phyloP scores from a whole-genome alignment of 2,329 filamentous ascomycete species.

The Cladosporium sp. region DNA sequence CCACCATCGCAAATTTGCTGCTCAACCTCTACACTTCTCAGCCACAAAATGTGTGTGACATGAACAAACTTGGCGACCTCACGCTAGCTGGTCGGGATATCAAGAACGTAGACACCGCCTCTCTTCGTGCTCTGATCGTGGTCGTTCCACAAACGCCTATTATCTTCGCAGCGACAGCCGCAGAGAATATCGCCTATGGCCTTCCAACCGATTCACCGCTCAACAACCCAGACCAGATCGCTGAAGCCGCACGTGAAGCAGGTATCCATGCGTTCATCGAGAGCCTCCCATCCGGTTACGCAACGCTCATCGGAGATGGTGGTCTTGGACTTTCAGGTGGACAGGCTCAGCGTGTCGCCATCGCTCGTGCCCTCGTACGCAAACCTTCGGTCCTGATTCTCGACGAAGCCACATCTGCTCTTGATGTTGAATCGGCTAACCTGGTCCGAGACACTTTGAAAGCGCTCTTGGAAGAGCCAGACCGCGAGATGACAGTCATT shows the following conservation, averaged over 20 bases:
- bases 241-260: slow-evolving; percentile 54
- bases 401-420: slow-evolving; percentile 81
- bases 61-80: slow-evolving; percentile 44
- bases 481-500: slow-evolving; percentile 63
- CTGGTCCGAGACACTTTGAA: slow-evolving; percentile 64
- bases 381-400: slow-evolving; percentile 72
- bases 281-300: slow-evolving; percentile 69
- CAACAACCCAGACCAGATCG: slow-evolving; percentile 48
- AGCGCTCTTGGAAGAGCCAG: slow-evolving; percentile 47
- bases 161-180: slow-evolving; percentile 75
- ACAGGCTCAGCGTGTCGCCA: slow-evolving; percentile 77
- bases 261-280: slow-evolving; percentile 76
- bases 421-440: slow-evolving; percentile 70
- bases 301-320: slow-evolving; percentile 74
- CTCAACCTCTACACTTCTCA: slow-evolving; percentile 73
- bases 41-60: slow-evolving; percentile 52
- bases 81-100: slow-evolving; percentile 62
- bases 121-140: slow-evolving; percentile 62
- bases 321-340: slow-evolving; percentile 75
- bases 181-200: slow-evolving; percentile 82
- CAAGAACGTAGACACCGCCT: slow-evolving; percentile 58
- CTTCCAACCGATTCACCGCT: slow-evolving; percentile 57
- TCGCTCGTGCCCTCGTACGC: slow-evolving; percentile 75
- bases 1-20: slow-evolving; percentile 74
- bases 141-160: slow-evolving; percentile 71